phyloP scores from a whole-genome alignment of 768 basidiomycete species.

The Botryobasidium botryosum region DNA sequence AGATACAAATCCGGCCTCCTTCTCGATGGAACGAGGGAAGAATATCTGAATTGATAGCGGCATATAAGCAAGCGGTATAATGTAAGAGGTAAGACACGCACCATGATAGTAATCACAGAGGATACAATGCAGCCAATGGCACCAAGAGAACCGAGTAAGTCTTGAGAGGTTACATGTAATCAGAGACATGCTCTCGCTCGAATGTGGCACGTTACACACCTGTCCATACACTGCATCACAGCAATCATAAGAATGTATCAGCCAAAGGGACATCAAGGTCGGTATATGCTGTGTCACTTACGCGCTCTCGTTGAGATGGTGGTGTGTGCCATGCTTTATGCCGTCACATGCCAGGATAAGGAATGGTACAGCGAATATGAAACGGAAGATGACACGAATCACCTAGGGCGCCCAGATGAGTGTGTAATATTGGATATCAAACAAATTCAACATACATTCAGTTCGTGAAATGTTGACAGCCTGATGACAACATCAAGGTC shows the following conservation, averaged over 20 bases:
- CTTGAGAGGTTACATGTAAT: too few species aligned
- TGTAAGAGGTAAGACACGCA: not conserved
- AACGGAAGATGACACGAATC: slow-evolving; percentile 56
- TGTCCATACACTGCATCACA: slow-evolving; percentile 34
- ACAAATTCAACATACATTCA: slow-evolving; percentile 35
- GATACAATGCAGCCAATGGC: slow-evolving; percentile 48
- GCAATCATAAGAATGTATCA: too few species aligned
- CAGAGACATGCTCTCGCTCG: too few species aligned
- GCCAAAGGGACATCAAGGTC: not conserved
- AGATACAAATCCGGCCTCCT: slow-evolving; percentile 30
- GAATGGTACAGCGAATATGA: slow-evolving; percentile 49
- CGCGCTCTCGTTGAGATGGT: slow-evolving; percentile 9
- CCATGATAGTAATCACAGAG: slow-evolving; percentile 52
- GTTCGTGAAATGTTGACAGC: slow-evolving; percentile 54
- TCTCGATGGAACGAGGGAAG: slow-evolving; percentile 62
- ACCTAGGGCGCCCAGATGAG: slow-evolving; percentile 25
- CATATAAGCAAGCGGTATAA: too few species aligned
- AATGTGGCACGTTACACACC: not conserved
- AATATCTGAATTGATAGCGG: slow-evolving; percentile 30
- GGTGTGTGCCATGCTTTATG: slow-evolving; percentile 22
- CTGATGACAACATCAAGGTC: slow-evolving; percentile 58
- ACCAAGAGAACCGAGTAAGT: slow-evolving; percentile 40
- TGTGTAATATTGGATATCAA: not conserved
- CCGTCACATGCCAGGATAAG: slow-evolving; percentile 56
- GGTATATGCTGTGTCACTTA: not conserved